Conservation (phyloP, 768 basidiomycete genomes). For the Baorangia bicolor region DNA sequence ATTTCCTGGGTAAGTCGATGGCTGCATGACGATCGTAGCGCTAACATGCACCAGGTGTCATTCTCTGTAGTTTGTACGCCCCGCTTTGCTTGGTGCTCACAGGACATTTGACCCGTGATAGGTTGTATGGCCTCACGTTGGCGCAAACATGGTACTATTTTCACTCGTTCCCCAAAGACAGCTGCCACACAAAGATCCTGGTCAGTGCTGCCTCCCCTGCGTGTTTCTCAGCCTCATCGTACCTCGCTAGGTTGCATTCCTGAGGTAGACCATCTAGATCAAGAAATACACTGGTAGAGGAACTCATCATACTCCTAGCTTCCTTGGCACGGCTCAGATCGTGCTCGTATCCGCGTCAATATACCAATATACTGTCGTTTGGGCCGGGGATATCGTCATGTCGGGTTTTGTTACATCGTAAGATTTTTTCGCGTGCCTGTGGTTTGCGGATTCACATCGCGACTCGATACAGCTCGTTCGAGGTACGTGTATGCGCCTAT, state of each 20-base stretch:
- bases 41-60: conserved; percentile 27
- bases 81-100: background rate
- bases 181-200: conserved; percentile 30
- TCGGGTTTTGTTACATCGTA: conserved; percentile 29
- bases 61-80: conserved; percentile 34
- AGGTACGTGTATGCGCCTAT: conserved; percentile 19
- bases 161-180: conserved; percentile 31
- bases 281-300: background rate
- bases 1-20: conserved; percentile 25
- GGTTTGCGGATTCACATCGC: background rate
- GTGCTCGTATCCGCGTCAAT: conserved; percentile 31
- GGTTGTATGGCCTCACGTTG: conserved; percentile 37
- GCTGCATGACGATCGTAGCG: background rate
- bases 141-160: conserved; percentile 37
- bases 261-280: conserved; percentile 18
- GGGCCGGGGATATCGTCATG: conserved; percentile 27
- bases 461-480: conserved; percentile 19
- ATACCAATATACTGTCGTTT: conserved; percentile 34
- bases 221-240: background rate
- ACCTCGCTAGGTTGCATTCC: conserved; percentile 25
- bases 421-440: background rate
- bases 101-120: conserved; percentile 6
- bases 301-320: conserved; percentile 13
- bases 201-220: conserved; percentile 15
- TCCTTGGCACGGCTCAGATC: conserved; percentile 30